Evolutionary conservation across 2,329 filamentous ascomycete species (phyloP).

Genomic region (Penicillium aurantiogriseum): DNA sequence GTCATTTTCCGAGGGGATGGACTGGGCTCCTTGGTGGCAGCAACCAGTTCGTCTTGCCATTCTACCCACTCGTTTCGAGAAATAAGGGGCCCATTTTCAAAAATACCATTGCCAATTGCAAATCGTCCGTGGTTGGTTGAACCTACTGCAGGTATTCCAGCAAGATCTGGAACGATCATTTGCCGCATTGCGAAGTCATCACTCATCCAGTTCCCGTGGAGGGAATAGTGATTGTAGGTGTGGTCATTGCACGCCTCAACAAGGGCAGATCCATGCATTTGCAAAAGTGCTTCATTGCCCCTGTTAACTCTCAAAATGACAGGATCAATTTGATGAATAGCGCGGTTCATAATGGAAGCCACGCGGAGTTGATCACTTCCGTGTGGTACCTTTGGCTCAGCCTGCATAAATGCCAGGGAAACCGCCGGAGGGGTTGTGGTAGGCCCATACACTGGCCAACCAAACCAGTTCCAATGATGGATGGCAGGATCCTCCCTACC

Average conservation of each 20-base stretch:
- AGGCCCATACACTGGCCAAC: neutral
- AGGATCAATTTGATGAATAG: neutral
- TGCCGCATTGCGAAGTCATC: neutral
- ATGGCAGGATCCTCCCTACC: neutral
- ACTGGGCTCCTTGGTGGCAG: neutral
- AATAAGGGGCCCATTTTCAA: neutral
- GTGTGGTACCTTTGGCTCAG: neutral
- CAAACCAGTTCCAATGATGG: neutral
- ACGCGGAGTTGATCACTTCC: neutral
- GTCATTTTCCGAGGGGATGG: neutral
- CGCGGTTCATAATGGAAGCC: neutral
- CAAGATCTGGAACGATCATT: neutral
- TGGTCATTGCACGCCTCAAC: neutral
- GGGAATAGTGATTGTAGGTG: neutral
- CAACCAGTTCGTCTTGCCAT: neutral
- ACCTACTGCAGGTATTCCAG: neutral
- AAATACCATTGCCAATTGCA: neutral
- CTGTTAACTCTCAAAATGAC: neutral
- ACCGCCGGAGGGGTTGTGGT: neutral
- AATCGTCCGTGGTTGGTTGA: neutral
- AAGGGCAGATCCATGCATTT: neutral
- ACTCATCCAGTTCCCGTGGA: neutral
- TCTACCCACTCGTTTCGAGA: neutral
- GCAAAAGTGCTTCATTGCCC: neutral
- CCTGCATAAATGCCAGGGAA: neutral